These are phyloP conservation scores for Quercus bicolor DNA, from an alignment of 306 rosid genomes.

Conservation along the genomic window DNA sequence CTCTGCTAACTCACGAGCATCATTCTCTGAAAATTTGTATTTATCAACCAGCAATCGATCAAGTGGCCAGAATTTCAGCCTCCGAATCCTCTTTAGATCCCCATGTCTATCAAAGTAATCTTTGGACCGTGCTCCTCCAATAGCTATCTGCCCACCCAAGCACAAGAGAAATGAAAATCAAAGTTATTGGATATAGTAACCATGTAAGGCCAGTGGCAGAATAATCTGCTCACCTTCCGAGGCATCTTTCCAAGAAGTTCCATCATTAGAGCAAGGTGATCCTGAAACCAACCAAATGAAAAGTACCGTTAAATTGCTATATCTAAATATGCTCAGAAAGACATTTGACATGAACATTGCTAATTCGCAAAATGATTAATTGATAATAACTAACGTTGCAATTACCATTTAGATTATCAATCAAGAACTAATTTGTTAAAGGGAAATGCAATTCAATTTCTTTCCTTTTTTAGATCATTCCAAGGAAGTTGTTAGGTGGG, in stretches of 20 bases:
- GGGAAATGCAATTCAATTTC: conserved; percentile 4
- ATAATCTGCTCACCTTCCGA: conserved; percentile 53
- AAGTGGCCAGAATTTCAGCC: conserved; percentile 78
- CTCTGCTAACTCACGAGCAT: conserved; percentile 66
- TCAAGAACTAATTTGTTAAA: background rate
- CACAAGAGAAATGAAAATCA: conserved; percentile 20
- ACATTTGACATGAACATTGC: background rate
- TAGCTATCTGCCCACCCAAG: conserved; percentile 54
- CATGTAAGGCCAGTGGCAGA: background rate
- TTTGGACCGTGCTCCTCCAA: conserved; percentile 74
- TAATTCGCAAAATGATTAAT: background rate
- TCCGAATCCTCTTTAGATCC: conserved; percentile 86
- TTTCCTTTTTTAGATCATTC: conserved; percentile 1
- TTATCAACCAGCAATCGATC: conserved; percentile 67
- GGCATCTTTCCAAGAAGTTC: conserved; percentile 97
- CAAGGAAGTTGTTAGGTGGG: background rate
- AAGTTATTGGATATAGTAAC: conserved; percentile 8
- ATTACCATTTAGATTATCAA: background rate
- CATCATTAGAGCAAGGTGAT: conserved; percentile 97
- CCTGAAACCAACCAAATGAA: conserved; percentile 59
- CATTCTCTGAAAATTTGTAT: conserved; percentile 62
- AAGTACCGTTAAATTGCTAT: background rate
- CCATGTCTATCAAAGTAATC: conserved; percentile 91
- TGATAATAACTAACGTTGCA: background rate
- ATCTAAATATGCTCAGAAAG: background rate